Conservation (phyloP, 2,329 filamentous ascomycete genomes). For the Apiospora koreana region DNA sequence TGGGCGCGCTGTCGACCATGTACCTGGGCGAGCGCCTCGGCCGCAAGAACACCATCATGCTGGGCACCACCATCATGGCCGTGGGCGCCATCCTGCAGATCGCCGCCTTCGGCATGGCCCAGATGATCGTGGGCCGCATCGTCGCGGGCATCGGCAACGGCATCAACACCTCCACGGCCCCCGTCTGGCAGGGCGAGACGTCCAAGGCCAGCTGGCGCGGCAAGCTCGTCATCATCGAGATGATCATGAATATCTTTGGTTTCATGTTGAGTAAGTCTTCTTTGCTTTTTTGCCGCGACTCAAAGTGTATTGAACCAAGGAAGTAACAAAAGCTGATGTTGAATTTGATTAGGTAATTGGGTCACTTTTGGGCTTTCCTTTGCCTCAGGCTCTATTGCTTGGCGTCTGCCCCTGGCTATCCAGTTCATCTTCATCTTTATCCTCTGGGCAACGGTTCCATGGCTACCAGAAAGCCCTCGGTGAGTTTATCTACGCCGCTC, state of each 20-base stretch:
- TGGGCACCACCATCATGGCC: conserved; percentile 35
- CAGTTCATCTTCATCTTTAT: conserved; percentile 44
- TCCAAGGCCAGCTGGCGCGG: conserved; percentile 33
- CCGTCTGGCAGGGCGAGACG: conserved; percentile 41
- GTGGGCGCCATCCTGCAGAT: conserved; percentile 37
- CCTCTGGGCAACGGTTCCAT: conserved; percentile 29
- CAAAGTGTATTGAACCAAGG: not conserved
- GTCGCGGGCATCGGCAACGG: conserved; percentile 51
- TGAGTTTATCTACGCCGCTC: conserved; percentile 13
- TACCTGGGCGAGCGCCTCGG: conserved; percentile 36
- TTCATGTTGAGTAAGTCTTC: conserved; percentile 27
- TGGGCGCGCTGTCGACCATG: conserved; percentile 44
- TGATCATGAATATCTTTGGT: conserved; percentile 33
- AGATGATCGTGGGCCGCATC: conserved; percentile 46
- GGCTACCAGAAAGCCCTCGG: conserved; percentile 36
- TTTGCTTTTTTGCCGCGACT: not conserved
- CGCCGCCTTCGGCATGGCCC: conserved; percentile 35
- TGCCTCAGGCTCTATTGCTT: conserved; percentile 35
- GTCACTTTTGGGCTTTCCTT: conserved; percentile 42
- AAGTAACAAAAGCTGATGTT: not conserved
- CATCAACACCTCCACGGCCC: conserved; percentile 38
- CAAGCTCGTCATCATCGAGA: conserved; percentile 34
- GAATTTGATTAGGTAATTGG: conserved; percentile 34
- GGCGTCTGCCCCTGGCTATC: conserved; percentile 47
- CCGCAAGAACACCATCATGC: conserved; percentile 33